These are phyloP conservation scores for Candida schatavii DNA, from an alignment of 805 yeast genomes.

Conservation along the genomic window DNA sequence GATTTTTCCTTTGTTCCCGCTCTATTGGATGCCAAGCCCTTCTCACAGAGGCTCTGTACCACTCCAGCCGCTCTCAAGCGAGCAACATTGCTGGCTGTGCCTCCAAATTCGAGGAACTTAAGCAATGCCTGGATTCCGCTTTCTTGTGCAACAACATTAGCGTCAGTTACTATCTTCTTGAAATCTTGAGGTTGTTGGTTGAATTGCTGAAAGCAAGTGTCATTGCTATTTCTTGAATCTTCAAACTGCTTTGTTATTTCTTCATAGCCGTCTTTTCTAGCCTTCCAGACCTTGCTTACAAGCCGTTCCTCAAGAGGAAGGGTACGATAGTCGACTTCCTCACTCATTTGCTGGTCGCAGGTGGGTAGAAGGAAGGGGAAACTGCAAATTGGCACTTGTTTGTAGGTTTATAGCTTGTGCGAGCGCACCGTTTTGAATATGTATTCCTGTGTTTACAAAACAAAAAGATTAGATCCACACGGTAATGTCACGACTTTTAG, in stretches of 20 bases:
- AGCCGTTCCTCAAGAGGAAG: constrained; percentile 68
- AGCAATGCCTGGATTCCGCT: constrained; percentile 60
- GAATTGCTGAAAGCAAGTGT: constrained; percentile 51
- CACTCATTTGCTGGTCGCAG: constrained; percentile 26
- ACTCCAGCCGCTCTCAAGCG: constrained; percentile 41
- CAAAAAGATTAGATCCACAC: constrained; percentile 1
- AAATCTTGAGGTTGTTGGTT: constrained; percentile 52
- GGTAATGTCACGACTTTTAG: neutral
- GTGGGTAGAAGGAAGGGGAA: neutral
- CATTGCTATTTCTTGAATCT: constrained; percentile 53
- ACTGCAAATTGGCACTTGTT: no score
- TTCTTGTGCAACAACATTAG: constrained; percentile 92
- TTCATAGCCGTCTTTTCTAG: constrained; percentile 73
- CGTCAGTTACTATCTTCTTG: constrained; percentile 63
- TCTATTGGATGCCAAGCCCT: constrained; percentile 74
- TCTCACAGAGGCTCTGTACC: constrained; percentile 64
- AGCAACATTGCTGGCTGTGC: constrained; percentile 35
- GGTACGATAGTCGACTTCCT: constrained; percentile 54
- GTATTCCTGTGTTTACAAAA: constrained; percentile 13
- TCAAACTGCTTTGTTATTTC: constrained; percentile 55
- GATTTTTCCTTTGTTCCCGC: constrained; percentile 70
- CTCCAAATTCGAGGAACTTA: constrained; percentile 57
- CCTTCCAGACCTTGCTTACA: constrained; percentile 81
- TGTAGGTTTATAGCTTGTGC: neutral
- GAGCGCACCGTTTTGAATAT: neutral